Conservation (phyloP, 2,329 filamentous ascomycete species). For the Botrytis porri region DNA sequence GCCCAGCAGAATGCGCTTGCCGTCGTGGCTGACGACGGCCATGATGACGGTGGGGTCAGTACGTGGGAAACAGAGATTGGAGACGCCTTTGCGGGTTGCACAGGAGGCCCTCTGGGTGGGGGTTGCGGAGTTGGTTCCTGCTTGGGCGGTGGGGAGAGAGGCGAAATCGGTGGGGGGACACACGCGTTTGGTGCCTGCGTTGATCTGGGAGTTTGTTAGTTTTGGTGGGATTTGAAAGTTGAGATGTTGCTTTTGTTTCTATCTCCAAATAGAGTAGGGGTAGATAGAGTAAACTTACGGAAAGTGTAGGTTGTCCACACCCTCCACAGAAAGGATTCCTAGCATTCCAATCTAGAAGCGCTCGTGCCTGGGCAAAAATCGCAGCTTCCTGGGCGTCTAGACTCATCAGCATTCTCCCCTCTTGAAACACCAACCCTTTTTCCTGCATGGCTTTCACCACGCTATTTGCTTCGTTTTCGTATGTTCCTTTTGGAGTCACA, state of each 20-base stretch:
- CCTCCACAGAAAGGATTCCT: slow-evolving; percentile 89
- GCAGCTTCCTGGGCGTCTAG: slow-evolving; percentile 61
- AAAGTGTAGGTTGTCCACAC: slow-evolving; percentile 80
- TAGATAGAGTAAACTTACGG: slow-evolving; percentile 46
- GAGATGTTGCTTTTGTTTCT: neutral
- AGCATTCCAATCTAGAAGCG: slow-evolving; percentile 89
- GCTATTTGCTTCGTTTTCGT: slow-evolving; percentile 59
- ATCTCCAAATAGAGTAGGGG: neutral
- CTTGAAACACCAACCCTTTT: slow-evolving; percentile 62
- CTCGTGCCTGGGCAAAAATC: slow-evolving; percentile 84
- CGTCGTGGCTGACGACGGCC: slow-evolving; percentile 80
- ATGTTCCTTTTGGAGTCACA: slow-evolving; percentile 67
- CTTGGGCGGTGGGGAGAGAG: slow-evolving; percentile 37
- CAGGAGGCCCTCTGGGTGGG: slow-evolving; percentile 64
- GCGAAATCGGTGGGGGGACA: slow-evolving; percentile 70
- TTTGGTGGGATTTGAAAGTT: neutral
- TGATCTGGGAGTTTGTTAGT: slow-evolving; percentile 33
- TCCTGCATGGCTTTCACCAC: slow-evolving; percentile 59
- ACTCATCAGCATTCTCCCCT: slow-evolving; percentile 56
- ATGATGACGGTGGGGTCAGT: slow-evolving; percentile 89
- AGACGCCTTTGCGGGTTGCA: slow-evolving; percentile 77
- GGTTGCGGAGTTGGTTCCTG: slow-evolving; percentile 41
- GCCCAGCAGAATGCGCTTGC: slow-evolving; percentile 67
- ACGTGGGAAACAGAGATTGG: slow-evolving; percentile 87
- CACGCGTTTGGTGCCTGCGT: slow-evolving; percentile 76